Evolutionary conservation across 2,329 filamentous ascomycete species (phyloP), one percentile per base, ranked within the genome.

Genomic region (Fonsecaea erecta): DNA sequence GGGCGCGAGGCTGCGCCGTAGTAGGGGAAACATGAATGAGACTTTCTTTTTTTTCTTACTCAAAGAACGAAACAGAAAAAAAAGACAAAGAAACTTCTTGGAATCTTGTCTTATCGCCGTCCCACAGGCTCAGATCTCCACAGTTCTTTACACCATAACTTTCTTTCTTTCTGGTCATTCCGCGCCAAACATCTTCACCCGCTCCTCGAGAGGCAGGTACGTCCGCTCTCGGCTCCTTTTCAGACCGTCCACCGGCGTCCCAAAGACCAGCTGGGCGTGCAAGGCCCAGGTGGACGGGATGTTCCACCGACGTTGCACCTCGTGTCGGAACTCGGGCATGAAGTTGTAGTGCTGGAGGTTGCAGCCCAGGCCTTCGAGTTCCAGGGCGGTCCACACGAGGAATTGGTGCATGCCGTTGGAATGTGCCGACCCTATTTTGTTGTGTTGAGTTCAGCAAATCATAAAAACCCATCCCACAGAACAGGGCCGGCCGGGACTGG

Each of bases 291-390:
- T 84, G 21, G 79, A 74, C 51, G 91, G 90, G 30, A 96, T 72
- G 63, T 84, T 84, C 90, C 91, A 97, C 72, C 86, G 3, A 4
- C 90, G 82, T 92, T 92, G 11, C 90, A 93, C 86, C 53, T 81
- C 81, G 14, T 75, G 66, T 11, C 75, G 59, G 57, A 78, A 74
- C 35, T 76, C 75, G 71, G 96, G 86, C 64, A 97, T 79, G 26
- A 92, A 92, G 85, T 92, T 94, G 84, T 96, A 96, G 82, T 97
- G 93, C 84, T 96, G 93, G 59, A 96, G 84, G 83, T 93, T 96
- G 75, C 89, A 90, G 70, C 92, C 92, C 62, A 96, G 85, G 26
- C 92, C 92, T 76, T 95, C 91, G 65, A 88, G 84, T 80, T 93
- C 90, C 63, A 97, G 86, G 1, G 89, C 90, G 18, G 88, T 88